Evolutionary conservation across 352 stramenopile species (phyloP).

Genomic region (Elongisporangium senticosum): DNA sequence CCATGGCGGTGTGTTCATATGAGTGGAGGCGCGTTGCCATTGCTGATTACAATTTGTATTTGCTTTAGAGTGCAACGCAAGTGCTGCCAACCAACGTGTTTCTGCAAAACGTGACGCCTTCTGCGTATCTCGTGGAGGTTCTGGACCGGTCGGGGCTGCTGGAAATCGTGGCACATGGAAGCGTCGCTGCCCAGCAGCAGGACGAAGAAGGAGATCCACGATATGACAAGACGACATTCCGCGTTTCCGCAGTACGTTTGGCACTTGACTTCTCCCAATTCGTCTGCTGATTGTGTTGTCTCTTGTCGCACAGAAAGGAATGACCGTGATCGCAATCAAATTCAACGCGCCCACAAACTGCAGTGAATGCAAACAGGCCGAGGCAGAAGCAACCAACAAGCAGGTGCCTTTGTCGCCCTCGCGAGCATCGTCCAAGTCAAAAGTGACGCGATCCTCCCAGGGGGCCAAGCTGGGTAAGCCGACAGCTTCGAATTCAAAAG

Average conservation of each 20-base stretch:
- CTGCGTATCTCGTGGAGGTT: constrained; percentile 54
- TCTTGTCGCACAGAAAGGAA: constrained; percentile 41
- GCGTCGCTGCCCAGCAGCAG: constrained; percentile 4
- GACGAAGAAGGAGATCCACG: constrained; percentile 9
- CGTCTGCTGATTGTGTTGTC: background rate
- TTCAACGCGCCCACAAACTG: constrained; percentile 19
- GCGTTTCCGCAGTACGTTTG: constrained; percentile 42
- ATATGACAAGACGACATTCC: constrained; percentile 27
- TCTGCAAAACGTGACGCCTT: constrained; percentile 63
- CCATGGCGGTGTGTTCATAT: constrained; percentile 15
- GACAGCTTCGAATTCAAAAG: background rate
- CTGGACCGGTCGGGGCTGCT: constrained; percentile 44
- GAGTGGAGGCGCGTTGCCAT: background rate
- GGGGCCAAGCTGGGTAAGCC: background rate
- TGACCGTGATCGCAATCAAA: constrained; percentile 72
- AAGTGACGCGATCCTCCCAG: background rate
- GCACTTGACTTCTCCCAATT: background rate
- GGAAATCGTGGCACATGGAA: constrained; percentile 48
- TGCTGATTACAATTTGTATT: background rate
- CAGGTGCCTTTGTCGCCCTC: constrained; percentile 2
- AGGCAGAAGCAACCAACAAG: constrained; percentile 2
- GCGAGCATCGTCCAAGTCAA: background rate
- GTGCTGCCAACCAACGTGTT: constrained; percentile 69
- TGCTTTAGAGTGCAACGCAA: constrained; percentile 23
- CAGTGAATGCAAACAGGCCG: background rate